Percentiles rank a stretch among this genome's conserved stretches.
Conservation (phyloP, 176 grass and related monocot species). For the Carex kokanica region DNA sequence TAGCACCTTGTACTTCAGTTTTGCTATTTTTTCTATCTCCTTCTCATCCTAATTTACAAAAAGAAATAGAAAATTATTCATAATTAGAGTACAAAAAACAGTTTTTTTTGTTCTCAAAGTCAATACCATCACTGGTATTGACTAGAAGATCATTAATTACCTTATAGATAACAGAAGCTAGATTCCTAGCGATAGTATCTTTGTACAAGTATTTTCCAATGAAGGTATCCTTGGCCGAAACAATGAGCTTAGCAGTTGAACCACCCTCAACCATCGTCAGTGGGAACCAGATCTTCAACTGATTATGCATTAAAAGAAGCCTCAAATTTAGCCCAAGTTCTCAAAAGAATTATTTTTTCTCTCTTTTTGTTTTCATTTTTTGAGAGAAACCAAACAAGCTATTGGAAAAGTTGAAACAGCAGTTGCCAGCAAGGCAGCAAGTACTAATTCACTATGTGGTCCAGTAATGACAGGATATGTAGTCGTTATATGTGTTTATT, state of each 20-base stretch:
- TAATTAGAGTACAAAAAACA: neutral
- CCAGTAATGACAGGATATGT: neutral
- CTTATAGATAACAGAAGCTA: conserved; percentile 76
- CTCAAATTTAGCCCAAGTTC: conserved; percentile 4
- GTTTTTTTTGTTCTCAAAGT: neutral
- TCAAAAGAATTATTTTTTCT: neutral
- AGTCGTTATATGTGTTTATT: neutral
- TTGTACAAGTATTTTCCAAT: conserved; percentile 97
- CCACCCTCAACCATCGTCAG: conserved; percentile 76
- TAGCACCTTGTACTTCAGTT: conserved; percentile 59
- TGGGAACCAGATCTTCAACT: conserved; percentile 99
- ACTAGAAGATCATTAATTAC: conserved; percentile 30
- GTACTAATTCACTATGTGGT: neutral
- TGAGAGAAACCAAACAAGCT: neutral
- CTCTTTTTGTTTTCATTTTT: neutral
- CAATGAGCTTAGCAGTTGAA: conserved; percentile 96
- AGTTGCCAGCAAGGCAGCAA: neutral
- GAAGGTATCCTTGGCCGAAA: conserved; percentile 92
- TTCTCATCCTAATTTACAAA: conserved; percentile 65
- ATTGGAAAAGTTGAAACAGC: neutral
- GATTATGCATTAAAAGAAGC: conserved; percentile 6
- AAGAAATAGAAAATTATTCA: neutral
- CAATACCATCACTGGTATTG: neutral
- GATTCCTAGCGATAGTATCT: conserved; percentile 81
- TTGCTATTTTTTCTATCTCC: conserved; percentile 62